Evolutionary conservation across 306 rosid species (phyloP), one percentile per base, ranked within the genome.

Genomic region (Trifolium fragiferum): DNA sequence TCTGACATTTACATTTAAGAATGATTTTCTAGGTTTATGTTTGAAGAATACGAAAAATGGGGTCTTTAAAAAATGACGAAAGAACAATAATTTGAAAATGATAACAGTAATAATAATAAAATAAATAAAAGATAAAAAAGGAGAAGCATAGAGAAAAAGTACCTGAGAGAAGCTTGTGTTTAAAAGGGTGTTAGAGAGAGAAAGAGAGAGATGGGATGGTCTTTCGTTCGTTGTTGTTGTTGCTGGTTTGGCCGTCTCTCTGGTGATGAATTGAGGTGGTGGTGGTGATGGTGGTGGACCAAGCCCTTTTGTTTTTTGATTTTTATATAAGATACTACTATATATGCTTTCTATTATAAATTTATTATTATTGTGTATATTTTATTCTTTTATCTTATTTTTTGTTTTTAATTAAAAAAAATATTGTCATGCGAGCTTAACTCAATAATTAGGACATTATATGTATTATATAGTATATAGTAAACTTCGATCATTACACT

Each of bases 231-330:
- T 35, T 15, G 13, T 27, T 27, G 32, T 27, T 27, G 67, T 62
- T 35, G 76, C 7, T 68, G 74, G 68, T 21, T 46, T 49, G 60
- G 80, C 69, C 53, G 75, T 63, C 66, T 78, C 46, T 15, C 50
- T 77, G 81, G 76, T 70, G 76, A 50, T 25, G 81, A 78, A 70
- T 78, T 78, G 81, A 70, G 71, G 82, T 70, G 71, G 71, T 58
- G 80, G 59, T 70, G 81, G 72, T 37, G 72, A 61, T 37, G 81
- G 65, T 77, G 81, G 81, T 77, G 81, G 76, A 77, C 76, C 81
- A 60, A 70, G 23, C 75, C 61, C 69, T 76, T 76, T 0, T 49
- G 65, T 21, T 60, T 12, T 66, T 76, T 57, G 27, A 27, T 60
- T 30, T 68, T 77, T 59, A 2, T 37, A 21, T n/a, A 32, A 32